A percentile compares a stretch with the other conserved stretches of the same genome.
Conservation (phyloP, 129 eudicot species). For the Ambrosia artemisiifolia region DNA sequence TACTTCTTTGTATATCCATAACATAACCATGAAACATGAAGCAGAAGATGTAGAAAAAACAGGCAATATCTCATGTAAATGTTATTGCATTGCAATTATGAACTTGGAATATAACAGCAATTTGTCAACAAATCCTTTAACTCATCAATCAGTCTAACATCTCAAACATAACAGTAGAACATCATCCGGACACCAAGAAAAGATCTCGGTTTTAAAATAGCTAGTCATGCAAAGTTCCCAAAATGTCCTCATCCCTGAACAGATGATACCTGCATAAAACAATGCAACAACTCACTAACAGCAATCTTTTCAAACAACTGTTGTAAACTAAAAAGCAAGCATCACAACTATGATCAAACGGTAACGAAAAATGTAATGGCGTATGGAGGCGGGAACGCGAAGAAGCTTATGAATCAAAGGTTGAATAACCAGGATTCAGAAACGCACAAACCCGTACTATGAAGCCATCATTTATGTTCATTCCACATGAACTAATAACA, state of each 20-base stretch:
- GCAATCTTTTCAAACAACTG: not conserved
- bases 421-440: slow-evolving; percentile 16
- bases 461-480: slow-evolving; percentile 49
- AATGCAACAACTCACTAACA: not conserved
- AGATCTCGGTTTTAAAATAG: not conserved
- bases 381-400: slow-evolving; percentile 67
- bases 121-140: slow-evolving; percentile 10
- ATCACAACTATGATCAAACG: not conserved
- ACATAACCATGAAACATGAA: too few species aligned
- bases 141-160: slow-evolving; percentile 22
- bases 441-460: slow-evolving; percentile 60
- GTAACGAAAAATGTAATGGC: slow-evolving; percentile 43
- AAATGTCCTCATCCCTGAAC: slow-evolving; percentile 87
- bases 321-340: not conserved
- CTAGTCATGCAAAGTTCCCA: slow-evolving; percentile 91
- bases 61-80: slow-evolving; percentile 2
- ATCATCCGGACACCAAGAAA: not conserved
- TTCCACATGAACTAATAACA: not conserved
- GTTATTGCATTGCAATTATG: slow-evolving; percentile 23
- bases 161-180: slow-evolving; percentile 21
- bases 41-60: too few species aligned
- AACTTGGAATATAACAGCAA: slow-evolving; percentile 12
- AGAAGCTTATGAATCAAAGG: slow-evolving; percentile 8
- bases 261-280: slow-evolving; percentile 74
- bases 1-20: too few species aligned